Base-by-base conservation (phyloP, 2,329 filamentous ascomycete species). In the Teratosphaeria gauchensis region DNA sequence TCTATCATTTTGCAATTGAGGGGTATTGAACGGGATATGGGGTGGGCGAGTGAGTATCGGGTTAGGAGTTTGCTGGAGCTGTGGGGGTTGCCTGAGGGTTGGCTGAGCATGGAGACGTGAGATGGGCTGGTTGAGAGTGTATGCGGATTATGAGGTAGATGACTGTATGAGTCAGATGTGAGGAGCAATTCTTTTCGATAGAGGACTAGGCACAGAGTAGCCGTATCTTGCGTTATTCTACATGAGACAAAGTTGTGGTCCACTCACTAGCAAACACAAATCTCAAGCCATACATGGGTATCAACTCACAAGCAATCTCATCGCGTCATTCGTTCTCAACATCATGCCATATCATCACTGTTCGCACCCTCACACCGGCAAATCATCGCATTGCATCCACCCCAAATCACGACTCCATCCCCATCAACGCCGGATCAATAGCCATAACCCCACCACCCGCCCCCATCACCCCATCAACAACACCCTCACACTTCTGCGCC, bases 21-120 rank as follows among this genome's bases (percentile, higher is more conserved):
- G 30, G 82, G 78, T 11, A 80, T 87, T 31, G 84, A 87, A 69
- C 73, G 71, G n/a, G 84, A 87, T 64, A 77, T 83, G 48, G 84
- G 84, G 1, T 86, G 2, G 86, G 84, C 54, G 77, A 83, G 83
- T 31, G 80, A 83, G 64, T 85, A 86, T 69, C 77, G 84, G 42
- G 79, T 83, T 30, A 73, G 79, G 61, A 78, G 83, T 62, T 69
- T 86, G 61, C 61, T 77, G 30, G 74, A 77, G 61, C 74, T 80
- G 59, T 82, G 77, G 77, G 64, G 56, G 6, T 42, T 63, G 54
- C 56, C 62, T 16, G 11, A 53, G 21, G 57, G 59, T 56, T 68
- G 65, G 65, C 4, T 7, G 42, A 16, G 2, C 8, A 16, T 1
- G 42, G 42, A 48, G 63, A 59, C 4, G 21, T 53, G 42, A 19